Percentiles rank a stretch among this genome's conserved stretches.
phyloP scores from a whole-genome alignment of 1,139 yeast genomes.

The Nakaseomyces delphensis region DNA sequence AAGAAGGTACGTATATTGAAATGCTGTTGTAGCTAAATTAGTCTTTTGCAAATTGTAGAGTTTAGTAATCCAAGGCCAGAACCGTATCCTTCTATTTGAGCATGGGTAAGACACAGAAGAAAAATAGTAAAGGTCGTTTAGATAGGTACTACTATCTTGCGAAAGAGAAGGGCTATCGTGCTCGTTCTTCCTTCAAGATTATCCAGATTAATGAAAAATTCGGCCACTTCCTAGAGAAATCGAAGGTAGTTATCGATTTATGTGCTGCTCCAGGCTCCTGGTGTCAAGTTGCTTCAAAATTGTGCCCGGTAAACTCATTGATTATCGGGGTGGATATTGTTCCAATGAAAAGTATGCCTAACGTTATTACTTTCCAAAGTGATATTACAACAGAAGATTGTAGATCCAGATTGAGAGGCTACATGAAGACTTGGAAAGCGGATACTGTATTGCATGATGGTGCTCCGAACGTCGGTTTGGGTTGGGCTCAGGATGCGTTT shows the following conservation, averaged over 20 bases:
- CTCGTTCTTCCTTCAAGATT: constrained; percentile 96
- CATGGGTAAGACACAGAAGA: constrained; percentile 93
- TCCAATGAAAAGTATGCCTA: constrained; percentile 90
- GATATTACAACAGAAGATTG: constrained; percentile 98
- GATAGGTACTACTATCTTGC: constrained; percentile 95
- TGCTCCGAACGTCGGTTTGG: constrained; percentile 98
- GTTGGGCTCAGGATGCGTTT: constrained; percentile 99
- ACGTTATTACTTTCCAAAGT: constrained; percentile 87
- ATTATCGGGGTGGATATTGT: constrained; percentile 97
- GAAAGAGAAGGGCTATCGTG: constrained; percentile 95
- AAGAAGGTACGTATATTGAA: no score
- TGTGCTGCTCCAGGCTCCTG: constrained; percentile 99
- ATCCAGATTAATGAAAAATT: constrained; percentile 92
- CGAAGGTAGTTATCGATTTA: constrained; percentile 94
- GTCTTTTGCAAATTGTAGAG: no score
- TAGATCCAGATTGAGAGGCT: constrained; percentile 84
- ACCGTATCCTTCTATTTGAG: background rate
- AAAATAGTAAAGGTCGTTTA: constrained; percentile 97
- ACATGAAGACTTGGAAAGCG: constrained; percentile 98
- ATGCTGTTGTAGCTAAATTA: no score
- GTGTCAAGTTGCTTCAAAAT: constrained; percentile 96
- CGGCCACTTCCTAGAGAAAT: constrained; percentile 89
- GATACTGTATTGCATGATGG: constrained; percentile 98
- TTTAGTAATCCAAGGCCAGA: background rate
- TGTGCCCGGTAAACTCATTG: constrained; percentile 86